These are phyloP conservation scores for Porogramme epimiltina DNA, from an alignment of 1,284 basidiomycete species.

Conservation along the genomic window DNA sequence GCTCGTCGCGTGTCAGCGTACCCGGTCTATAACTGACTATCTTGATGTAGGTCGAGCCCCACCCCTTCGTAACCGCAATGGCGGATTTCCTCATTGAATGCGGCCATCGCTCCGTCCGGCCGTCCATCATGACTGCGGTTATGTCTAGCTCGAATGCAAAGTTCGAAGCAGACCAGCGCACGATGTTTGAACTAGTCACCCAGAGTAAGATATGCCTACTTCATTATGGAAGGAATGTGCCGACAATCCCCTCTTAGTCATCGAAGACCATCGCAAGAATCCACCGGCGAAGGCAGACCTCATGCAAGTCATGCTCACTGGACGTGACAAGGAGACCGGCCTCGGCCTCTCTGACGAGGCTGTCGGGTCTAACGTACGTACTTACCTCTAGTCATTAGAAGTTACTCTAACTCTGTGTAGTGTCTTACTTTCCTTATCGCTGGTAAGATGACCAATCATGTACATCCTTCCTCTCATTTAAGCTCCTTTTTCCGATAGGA, in stretches of 20 bases:
- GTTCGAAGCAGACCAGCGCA: constrained; percentile 39
- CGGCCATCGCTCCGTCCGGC: constrained; percentile 36
- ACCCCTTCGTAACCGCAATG: constrained; percentile 46
- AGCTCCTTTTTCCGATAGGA: constrained; percentile 20
- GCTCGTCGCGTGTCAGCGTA: background rate
- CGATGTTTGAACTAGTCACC: constrained; percentile 40
- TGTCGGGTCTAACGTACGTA: constrained; percentile 42
- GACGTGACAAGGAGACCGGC: constrained; percentile 47
- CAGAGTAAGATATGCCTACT: constrained; percentile 31
- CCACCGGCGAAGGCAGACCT: constrained; percentile 42
- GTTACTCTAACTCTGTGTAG: constrained; percentile 19
- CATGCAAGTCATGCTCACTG: constrained; percentile 44
- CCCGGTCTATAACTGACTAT: background rate
- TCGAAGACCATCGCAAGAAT: constrained; percentile 36
- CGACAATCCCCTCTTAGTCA: constrained; percentile 25
- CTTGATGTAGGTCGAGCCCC: constrained; percentile 32
- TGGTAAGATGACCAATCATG: constrained; percentile 27
- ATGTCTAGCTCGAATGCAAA: constrained; percentile 38
- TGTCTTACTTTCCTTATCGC: constrained; percentile 54
- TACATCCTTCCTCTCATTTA: background rate
- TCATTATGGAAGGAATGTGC: no score
- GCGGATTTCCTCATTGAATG: constrained; percentile 42
- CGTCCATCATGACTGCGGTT: constrained; percentile 38
- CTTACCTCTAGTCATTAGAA: background rate
- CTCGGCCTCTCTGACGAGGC: constrained; percentile 40